Percentiles rank a stretch among this genome's conserved stretches.
These are phyloP conservation scores for Elasticomyces elasticus DNA, from an alignment of 495 filamentous ascomycete species.

Conservation along the genomic window DNA sequence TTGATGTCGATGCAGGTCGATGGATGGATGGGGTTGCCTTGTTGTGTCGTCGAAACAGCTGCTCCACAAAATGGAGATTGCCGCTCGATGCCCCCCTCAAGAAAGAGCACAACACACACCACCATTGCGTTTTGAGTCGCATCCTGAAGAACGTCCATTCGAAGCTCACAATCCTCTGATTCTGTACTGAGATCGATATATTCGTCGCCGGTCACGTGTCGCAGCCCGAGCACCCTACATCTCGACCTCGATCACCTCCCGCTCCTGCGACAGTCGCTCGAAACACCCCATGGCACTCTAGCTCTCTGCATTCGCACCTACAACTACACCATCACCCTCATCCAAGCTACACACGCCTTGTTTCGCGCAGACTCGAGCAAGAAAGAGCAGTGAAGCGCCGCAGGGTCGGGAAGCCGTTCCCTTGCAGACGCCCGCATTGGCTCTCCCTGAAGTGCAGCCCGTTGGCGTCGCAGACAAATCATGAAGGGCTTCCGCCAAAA, in stretches of 20 bases:
- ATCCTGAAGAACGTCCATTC: no score
- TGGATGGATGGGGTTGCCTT: no score
- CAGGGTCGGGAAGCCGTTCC: constrained; percentile 8
- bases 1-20: no score
- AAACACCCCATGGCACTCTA: not conserved
- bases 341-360: not conserved
- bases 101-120: no score
- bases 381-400: constrained; percentile 4
- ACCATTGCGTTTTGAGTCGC: no score
- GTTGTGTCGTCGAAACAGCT: no score
- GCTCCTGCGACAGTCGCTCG: not conserved
- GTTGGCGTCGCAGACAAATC: constrained; percentile 1
- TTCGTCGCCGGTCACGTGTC: constrained; percentile 1
- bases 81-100: no score
- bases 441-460: constrained; percentile 1
- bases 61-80: no score
- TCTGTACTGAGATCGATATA: no score
- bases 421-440: constrained; percentile 17
- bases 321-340: not conserved
- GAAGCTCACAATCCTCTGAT: no score
- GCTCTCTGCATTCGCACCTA: not conserved
- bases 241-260: not conserved
- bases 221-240: not conserved
- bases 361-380: not conserved
- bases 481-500: constrained; percentile 98